These are phyloP conservation scores for Tetracladium maxilliforme DNA, from an alignment of 2,329 filamentous ascomycete genomes.

Conservation along the genomic window DNA sequence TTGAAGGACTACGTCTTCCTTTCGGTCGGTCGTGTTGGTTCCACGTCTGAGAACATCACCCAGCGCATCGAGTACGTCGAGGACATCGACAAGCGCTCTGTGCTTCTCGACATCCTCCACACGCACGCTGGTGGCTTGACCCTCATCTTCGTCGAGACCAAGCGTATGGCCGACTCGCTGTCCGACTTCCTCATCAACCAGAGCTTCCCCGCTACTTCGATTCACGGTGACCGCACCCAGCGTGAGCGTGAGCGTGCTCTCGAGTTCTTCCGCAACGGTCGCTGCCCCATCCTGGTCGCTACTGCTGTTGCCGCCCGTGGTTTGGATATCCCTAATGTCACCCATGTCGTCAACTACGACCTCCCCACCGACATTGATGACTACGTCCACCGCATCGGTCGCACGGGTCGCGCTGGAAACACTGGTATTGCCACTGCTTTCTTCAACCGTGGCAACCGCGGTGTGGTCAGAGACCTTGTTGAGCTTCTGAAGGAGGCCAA, in stretches of 20 bases:
- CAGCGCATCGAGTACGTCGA: constrained; percentile 98
- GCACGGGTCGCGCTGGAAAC: constrained; percentile 98
- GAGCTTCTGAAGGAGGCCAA: constrained; percentile 99
- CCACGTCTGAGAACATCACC: constrained; percentile 99
- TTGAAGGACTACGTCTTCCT: constrained; percentile 99
- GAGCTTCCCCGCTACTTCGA: constrained; percentile 94
- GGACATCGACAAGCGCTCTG: constrained; percentile 93
- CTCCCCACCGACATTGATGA: constrained; percentile 98
- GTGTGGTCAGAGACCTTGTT: constrained; percentile 89
- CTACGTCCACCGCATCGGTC: constrained; percentile 98
- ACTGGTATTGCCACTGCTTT: constrained; percentile 97
- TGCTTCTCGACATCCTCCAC: constrained; percentile 93
- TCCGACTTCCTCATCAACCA: constrained; percentile 99
- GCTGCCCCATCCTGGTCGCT: constrained; percentile 91
- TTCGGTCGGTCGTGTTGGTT: constrained; percentile 95
- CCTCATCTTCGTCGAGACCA: constrained; percentile 97
- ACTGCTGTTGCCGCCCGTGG: constrained; percentile 89
- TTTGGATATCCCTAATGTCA: constrained; percentile 91
- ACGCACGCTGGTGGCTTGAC: constrained; percentile 82
- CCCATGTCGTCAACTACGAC: constrained; percentile 97
- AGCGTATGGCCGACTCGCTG: constrained; percentile 96
- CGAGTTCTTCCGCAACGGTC: constrained; percentile 92
- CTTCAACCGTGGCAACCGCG: constrained; percentile 99
- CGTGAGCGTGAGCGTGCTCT: constrained; percentile 96
- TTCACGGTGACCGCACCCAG: constrained; percentile 96